Evolutionary conservation across 805 yeast species (phyloP).

Genomic region (Metschnikowia sp.): DNA sequence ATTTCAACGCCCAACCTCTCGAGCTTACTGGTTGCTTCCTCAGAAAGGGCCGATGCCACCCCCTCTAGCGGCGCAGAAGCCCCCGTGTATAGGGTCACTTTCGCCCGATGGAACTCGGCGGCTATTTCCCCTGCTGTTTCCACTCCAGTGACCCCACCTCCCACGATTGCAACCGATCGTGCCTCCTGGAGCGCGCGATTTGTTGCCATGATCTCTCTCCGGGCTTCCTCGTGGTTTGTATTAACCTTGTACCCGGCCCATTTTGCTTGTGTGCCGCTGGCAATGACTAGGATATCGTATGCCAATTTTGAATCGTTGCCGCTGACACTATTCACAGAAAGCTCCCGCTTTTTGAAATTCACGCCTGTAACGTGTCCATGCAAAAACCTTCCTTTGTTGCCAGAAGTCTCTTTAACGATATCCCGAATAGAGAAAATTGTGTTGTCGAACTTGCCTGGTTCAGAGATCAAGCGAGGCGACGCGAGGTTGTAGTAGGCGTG

Average conservation of each 20-base stretch:
- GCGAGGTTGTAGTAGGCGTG: conserved; percentile 25
- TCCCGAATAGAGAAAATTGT: conserved; percentile 19
- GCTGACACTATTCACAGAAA: conserved; percentile 12
- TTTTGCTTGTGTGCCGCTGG: conserved; percentile 28
- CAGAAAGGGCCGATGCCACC: neutral
- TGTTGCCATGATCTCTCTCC: conserved; percentile 18
- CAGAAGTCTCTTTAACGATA: conserved; percentile 16
- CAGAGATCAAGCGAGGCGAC: conserved; percentile 32
- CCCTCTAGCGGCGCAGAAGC: conserved; percentile 8
- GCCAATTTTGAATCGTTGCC: conserved; percentile 9
- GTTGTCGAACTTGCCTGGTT: conserved; percentile 20
- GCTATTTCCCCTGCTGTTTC: conserved; percentile 39
- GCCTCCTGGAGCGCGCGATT: conserved; percentile 19
- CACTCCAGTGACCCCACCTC: conserved; percentile 40
- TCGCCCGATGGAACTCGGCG: conserved; percentile 11
- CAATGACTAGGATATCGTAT: conserved; percentile 35
- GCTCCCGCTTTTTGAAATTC: conserved; percentile 22
- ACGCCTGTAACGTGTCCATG: conserved; percentile 25
- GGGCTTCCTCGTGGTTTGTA: conserved; percentile 15
- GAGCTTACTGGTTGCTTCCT: conserved; percentile 10
- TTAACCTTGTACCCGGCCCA: conserved; percentile 26
- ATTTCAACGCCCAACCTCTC: conserved; percentile 14
- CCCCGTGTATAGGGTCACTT: conserved; percentile 26
- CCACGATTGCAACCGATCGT: conserved; percentile 32
- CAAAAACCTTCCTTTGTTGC: conserved; percentile 18